phyloP scores from a whole-genome alignment of 108 stramenopile genomes.

The Chaetoceros tenuissimus region DNA sequence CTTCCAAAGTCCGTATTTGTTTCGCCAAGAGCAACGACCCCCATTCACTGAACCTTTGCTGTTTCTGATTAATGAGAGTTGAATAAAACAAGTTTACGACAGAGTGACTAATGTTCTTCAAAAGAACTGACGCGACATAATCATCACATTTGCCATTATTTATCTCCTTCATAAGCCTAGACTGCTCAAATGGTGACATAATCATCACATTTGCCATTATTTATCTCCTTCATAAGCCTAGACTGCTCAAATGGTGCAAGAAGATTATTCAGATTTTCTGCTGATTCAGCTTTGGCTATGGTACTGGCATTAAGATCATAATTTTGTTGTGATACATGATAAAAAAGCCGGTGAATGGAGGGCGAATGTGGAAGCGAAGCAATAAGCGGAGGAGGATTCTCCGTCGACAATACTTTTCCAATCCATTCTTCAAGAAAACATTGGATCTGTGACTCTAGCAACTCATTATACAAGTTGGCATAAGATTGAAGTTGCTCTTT shows the following conservation, averaged over 20 bases:
- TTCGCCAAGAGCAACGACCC: slow-evolving; percentile 76
- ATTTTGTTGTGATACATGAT: not conserved
- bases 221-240: slow-evolving; percentile 25
- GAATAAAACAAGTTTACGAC: slow-evolving; percentile 3
- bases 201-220: slow-evolving; percentile 50
- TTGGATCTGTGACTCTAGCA: not conserved
- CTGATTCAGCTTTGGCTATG: not conserved
- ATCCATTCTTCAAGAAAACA: not conserved
- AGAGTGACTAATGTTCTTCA: slow-evolving; percentile 10
- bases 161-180: too few relatives aligned
- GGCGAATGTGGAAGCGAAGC: not conserved
- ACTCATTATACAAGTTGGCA: slow-evolving; percentile 4
- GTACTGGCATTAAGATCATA: not conserved
- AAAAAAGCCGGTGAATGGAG: not conserved
- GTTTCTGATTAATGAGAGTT: slow-evolving; percentile 20
- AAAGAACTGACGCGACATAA: slow-evolving; percentile 29
- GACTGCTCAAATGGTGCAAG: not conserved
- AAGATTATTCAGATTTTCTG: not conserved
- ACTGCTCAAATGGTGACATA: too few relatives aligned
- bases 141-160: slow-evolving; percentile 51
- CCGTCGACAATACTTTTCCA: not conserved
- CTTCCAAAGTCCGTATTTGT: slow-evolving; percentile 67
- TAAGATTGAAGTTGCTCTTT: slow-evolving; percentile 21
- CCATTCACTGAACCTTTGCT: slow-evolving; percentile 69
- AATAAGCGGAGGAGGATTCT: not conserved